A percentile compares a stretch with the other conserved stretches of the same genome.
These are phyloP conservation scores for Colletotrichum phormii DNA, from an alignment of 2,329 filamentous ascomycete species.

Conservation along the genomic window DNA sequence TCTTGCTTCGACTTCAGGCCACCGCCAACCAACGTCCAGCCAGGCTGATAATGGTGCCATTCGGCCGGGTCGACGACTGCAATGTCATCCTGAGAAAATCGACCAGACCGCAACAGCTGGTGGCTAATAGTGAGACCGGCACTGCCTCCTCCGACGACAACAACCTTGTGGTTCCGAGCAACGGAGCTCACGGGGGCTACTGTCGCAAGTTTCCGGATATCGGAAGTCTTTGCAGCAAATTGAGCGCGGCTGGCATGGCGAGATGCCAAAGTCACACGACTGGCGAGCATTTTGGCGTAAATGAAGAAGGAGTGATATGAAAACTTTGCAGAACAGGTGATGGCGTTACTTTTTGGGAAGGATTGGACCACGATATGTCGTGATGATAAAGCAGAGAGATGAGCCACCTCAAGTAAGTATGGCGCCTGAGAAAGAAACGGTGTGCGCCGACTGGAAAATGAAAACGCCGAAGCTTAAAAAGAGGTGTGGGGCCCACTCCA, in stretches of 20 bases:
- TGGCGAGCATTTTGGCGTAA: constrained; percentile 39
- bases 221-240: neutral
- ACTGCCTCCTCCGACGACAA: constrained; percentile 74
- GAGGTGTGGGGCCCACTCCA: neutral
- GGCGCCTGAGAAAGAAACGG: neutral
- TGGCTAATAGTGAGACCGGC: constrained; percentile 75
- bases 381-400: neutral
- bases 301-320: neutral
- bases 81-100: constrained; percentile 69
- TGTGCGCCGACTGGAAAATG: neutral
- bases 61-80: constrained; percentile 72
- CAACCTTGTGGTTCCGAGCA: constrained; percentile 65
- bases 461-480: neutral
- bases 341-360: neutral
- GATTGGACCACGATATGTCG: neutral
- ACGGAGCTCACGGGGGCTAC: constrained; percentile 24
- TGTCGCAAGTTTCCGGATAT: constrained; percentile 38
- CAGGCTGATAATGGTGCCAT: constrained; percentile 76
- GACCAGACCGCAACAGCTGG: constrained; percentile 71
- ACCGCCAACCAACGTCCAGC: constrained; percentile 76
- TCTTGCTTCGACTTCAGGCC: constrained; percentile 73
- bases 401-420: neutral
- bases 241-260: constrained; percentile 30
- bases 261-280: constrained; percentile 36
- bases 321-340: neutral